Conservation (phyloP, 2,329 filamentous ascomycete species). For the Camillea tinctor region DNA sequence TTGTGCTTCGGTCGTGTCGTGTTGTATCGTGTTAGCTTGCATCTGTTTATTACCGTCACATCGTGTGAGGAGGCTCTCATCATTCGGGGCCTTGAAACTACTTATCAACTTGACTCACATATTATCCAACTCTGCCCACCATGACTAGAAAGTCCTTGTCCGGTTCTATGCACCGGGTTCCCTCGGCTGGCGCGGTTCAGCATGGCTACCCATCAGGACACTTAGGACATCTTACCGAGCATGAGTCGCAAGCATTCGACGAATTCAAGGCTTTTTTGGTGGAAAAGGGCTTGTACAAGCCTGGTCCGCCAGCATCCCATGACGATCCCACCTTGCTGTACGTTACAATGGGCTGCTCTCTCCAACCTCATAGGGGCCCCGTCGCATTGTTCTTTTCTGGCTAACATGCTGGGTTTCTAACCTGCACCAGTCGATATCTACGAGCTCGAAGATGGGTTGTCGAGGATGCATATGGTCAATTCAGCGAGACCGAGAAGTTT, state of each 20-base stretch:
- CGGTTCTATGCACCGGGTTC: conserved; percentile 29
- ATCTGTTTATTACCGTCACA: neutral
- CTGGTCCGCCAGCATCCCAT: conserved; percentile 58
- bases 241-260: conserved; percentile 65
- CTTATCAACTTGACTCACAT: neutral
- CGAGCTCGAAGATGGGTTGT: conserved; percentile 80
- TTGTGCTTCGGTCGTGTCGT: no score
- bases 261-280: conserved; percentile 70
- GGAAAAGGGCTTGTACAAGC: conserved; percentile 63
- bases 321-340: conserved; percentile 73
- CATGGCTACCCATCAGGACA: conserved; percentile 73
- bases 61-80: conserved; percentile 1
- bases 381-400: neutral
- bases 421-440: conserved; percentile 67
- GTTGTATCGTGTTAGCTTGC: neutral
- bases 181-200: conserved; percentile 32
- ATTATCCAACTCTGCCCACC: neutral
- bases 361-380: neutral
- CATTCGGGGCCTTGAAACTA: conserved; percentile 1
- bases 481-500: conserved; percentile 87
- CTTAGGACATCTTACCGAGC: conserved; percentile 69
- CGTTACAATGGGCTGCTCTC: conserved; percentile 28
- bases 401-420: conserved; percentile 12
- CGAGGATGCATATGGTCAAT: conserved; percentile 76
- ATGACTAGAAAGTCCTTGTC: conserved; percentile 1